Base-by-base conservation (phyloP, 1,139 yeast species). In the Yamadazyma sp. region DNA sequence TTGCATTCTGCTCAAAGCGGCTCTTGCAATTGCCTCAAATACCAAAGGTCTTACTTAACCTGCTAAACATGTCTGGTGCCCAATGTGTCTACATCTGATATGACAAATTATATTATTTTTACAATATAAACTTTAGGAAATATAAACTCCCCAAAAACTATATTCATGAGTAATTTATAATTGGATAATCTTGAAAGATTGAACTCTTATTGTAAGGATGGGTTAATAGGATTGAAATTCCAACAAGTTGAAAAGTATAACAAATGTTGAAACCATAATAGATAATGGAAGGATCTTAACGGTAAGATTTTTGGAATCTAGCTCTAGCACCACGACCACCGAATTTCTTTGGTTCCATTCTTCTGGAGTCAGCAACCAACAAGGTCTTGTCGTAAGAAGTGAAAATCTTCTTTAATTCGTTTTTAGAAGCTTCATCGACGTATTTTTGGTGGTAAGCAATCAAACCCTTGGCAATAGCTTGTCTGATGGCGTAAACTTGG, bases 271-370 rank as follows among this genome's bases (percentile, higher is more conserved):
- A 27, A 15, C 20, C 13, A 27, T 16, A 27, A 27, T 27, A 11
- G 29, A 27, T 27, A 27, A 27, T 11, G 14, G 13, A 27, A 27
- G 29, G 20, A 14, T 27, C 29, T 29, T 90, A 92, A 89, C 98
- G 98, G 95, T 92, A 92, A 76, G 98, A 92, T 78, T 92, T 92
- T 84, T 92, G 98, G 97, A 87, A 92, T 82, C 97, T 90, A 72
- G 98, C 94, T 82, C 98, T 92, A 80, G 98, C 98, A 88, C 98
- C 98, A 78, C 95, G 96, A 84, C 98, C 98, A 83, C 98, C 98
- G 81, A 90, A 92, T 83, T 92, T 92, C 97, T 92, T 92, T 85
- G 99, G 99, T 82, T 92, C 99, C 85, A 90, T 85, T 85, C 95
- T 92, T 86, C 98, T 89, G 66, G 97, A 82, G 76, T 92, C 99